Evolutionary conservation across 2,329 filamentous ascomycete species (phyloP).

Genomic region (Fusarium austroafricanum): DNA sequence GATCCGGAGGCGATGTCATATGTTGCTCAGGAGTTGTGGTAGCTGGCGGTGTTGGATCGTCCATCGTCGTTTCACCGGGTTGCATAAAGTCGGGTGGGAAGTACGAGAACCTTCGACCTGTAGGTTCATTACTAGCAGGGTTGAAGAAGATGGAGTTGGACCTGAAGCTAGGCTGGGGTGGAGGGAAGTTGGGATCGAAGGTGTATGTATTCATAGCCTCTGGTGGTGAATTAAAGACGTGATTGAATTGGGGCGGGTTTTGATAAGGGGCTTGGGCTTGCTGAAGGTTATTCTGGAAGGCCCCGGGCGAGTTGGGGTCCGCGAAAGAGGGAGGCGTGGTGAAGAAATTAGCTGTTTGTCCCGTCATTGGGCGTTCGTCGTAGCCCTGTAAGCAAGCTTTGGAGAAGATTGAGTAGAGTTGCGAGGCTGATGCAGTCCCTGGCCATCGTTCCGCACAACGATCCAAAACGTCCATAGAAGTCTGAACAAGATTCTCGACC

Average conservation of each 20-base stretch:
- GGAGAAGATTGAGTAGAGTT: conserved; percentile 88
- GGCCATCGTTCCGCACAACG: conserved; percentile 91
- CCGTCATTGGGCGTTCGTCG: conserved; percentile 62
- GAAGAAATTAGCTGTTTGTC: conserved; percentile 48
- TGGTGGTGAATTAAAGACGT: conserved; percentile 67
- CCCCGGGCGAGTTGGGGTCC: conserved; percentile 50
- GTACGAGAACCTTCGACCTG: conserved; percentile 70
- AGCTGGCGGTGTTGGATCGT: conserved; percentile 52
- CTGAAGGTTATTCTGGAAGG: conserved; percentile 47
- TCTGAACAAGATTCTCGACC: conserved; percentile 78
- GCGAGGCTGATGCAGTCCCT: conserved; percentile 83
- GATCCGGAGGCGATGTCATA: conserved; percentile 46
- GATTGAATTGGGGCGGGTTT: conserved; percentile 67
- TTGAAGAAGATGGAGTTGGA: conserved; percentile 75
- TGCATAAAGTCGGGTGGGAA: conserved; percentile 68
- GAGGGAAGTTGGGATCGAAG: conserved; percentile 57
- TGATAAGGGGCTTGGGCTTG: conserved; percentile 55
- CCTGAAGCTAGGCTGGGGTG: conserved; percentile 67
- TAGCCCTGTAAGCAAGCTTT: conserved; percentile 90
- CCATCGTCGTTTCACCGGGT: conserved; percentile 48
- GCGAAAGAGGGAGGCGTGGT: conserved; percentile 50
- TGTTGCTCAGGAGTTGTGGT: conserved; percentile 46
- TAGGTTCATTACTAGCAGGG: conserved; percentile 64
- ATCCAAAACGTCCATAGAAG: conserved; percentile 81
- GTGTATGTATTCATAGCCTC: conserved; percentile 63